Conservation (phyloP, 805 yeast genomes). For the Kurtzmaniella cleridarum region DNA sequence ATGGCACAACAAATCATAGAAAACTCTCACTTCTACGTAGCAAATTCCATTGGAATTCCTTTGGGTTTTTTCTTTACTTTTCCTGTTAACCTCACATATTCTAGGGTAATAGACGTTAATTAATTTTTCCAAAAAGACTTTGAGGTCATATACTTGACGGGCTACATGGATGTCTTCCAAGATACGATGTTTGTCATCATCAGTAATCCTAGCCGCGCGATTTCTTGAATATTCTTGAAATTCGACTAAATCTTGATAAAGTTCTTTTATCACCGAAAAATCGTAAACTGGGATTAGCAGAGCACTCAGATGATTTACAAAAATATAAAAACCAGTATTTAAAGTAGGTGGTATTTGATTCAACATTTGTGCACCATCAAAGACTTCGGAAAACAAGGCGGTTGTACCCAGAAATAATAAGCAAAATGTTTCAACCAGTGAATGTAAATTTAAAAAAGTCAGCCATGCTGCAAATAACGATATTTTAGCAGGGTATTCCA, state of each 20-base stretch:
- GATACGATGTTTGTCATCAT: background rate
- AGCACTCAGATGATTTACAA: slow-evolving; percentile 17
- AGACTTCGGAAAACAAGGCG: slow-evolving; percentile 20
- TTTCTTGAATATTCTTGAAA: slow-evolving; percentile 21
- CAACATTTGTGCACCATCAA: slow-evolving; percentile 14
- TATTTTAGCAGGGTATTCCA: slow-evolving; percentile 33
- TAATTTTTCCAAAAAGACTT: slow-evolving; percentile 22
- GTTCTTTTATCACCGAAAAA: slow-evolving; percentile 21
- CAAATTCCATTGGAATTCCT: slow-evolving; percentile 13
- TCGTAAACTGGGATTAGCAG: slow-evolving; percentile 29
- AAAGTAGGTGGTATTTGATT: slow-evolving; percentile 17
- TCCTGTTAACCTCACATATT: slow-evolving; percentile 18
- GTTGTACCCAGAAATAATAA: slow-evolving; percentile 32
- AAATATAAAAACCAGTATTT: slow-evolving; percentile 12
- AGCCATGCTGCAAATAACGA: slow-evolving; percentile 33
- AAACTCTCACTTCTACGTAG: slow-evolving; percentile 22
- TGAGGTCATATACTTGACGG: slow-evolving; percentile 20
- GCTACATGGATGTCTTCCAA: slow-evolving; percentile 1
- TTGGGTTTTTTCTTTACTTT: slow-evolving; percentile 10
- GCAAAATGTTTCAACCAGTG: slow-evolving; percentile 27
- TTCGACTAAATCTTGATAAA: slow-evolving; percentile 18
- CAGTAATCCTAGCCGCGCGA: slow-evolving; percentile 1
- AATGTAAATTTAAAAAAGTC: slow-evolving; percentile 25
- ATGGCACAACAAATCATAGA: slow-evolving; percentile 28
- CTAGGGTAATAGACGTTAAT: slow-evolving; percentile 21